These are phyloP conservation scores for Coccomyxa subellipsoidea DNA, from an alignment of 163 green algal genomes.

Conservation along the genomic window DNA sequence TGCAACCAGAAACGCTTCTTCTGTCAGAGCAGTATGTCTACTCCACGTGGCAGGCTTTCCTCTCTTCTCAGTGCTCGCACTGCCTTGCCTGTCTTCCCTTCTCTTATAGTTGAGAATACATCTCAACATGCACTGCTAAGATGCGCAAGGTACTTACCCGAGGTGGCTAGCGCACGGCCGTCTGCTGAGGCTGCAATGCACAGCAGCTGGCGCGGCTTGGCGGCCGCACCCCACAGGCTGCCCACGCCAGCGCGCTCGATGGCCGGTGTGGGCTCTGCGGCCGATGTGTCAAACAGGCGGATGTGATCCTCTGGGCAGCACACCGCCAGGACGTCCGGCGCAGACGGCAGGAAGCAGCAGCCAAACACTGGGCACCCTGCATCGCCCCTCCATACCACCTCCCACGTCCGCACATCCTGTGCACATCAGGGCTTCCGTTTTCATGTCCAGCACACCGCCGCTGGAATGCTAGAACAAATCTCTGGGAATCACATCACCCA, in stretches of 20 bases:
- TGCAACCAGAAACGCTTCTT: no score
- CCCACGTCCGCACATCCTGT: neutral
- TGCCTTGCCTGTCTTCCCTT: no score
- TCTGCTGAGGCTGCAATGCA: neutral
- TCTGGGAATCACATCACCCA: neutral
- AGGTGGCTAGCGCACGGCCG: neutral
- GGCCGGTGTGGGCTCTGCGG: neutral
- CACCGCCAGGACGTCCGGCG: neutral
- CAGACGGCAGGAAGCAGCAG: neutral
- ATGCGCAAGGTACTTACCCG: neutral
- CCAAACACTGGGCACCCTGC: neutral
- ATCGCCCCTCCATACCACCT: neutral
- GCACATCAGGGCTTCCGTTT: neutral
- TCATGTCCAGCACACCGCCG: neutral
- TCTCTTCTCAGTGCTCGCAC: no score
- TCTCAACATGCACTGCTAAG: no score
- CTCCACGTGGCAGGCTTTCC: no score
- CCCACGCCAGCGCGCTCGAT: neutral
- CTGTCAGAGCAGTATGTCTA: no score
- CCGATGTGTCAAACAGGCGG: neutral
- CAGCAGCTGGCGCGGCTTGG: neutral
- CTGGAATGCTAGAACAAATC: neutral
- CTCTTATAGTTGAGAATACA: no score
- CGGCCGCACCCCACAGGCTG: neutral
- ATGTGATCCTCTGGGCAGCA: neutral